Conservation (phyloP, 805 yeast genomes). For the Starmerella bombi region DNA sequence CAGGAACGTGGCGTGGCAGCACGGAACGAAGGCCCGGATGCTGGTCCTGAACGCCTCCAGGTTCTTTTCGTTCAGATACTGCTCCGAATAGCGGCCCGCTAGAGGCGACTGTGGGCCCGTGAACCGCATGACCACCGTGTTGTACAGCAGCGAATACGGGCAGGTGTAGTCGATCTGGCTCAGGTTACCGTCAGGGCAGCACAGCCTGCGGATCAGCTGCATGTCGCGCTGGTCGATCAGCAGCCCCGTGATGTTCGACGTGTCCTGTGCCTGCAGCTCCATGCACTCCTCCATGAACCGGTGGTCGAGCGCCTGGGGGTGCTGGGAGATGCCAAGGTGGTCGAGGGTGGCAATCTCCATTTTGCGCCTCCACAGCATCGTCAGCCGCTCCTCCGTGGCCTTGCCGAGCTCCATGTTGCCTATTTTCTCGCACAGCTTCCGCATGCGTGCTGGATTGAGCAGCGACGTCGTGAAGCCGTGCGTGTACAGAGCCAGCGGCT, state of each 20-base stretch:
- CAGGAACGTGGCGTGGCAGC: slow-evolving; percentile 10
- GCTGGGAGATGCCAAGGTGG: neutral
- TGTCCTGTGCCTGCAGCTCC: neutral
- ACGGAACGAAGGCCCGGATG: slow-evolving; percentile 27
- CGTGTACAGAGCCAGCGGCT: slow-evolving; percentile 12
- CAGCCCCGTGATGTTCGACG: slow-evolving; percentile 1
- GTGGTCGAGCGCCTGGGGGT: slow-evolving; percentile 6
- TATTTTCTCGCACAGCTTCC: slow-evolving; percentile 15
- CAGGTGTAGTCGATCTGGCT: slow-evolving; percentile 7
- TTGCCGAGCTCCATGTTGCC: slow-evolving; percentile 12
- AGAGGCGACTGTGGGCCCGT: neutral
- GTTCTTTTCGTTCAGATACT: slow-evolving; percentile 28
- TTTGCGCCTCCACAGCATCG: slow-evolving; percentile 10
- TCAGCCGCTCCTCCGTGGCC: slow-evolving; percentile 9
- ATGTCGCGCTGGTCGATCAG: slow-evolving; percentile 9
- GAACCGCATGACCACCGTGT: slow-evolving; percentile 5
- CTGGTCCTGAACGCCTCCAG: slow-evolving; percentile 39
- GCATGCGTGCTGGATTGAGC: slow-evolving; percentile 13
- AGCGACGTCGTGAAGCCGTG: slow-evolving; percentile 14
- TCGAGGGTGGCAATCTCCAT: neutral
- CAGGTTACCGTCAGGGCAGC: slow-evolving; percentile 8
- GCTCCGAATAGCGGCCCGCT: neutral
- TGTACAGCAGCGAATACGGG: slow-evolving; percentile 13
- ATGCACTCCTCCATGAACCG: slow-evolving; percentile 4
- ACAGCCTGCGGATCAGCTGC: slow-evolving; percentile 1